Conservation (phyloP, 169 alveolate genomes). For the Cryptosporidium parvum region DNA sequence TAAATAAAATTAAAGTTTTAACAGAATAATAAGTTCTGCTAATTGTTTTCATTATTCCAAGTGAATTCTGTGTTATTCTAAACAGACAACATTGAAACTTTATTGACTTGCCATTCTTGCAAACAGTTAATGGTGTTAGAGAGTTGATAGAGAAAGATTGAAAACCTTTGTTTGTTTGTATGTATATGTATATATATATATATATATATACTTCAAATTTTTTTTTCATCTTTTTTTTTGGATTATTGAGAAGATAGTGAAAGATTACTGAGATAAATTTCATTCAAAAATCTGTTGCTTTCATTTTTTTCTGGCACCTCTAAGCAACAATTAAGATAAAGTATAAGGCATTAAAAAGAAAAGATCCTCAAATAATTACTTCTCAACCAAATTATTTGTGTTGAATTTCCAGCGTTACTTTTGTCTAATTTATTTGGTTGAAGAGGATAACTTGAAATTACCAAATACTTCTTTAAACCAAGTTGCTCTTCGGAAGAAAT, state of each 20-base stretch:
- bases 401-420: background rate
- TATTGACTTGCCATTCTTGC: background rate
- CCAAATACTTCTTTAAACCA: background rate
- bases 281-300: background rate
- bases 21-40: background rate
- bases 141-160: slow-evolving; percentile 5
- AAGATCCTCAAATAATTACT: background rate
- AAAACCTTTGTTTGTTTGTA: background rate
- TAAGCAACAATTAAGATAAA: no score
- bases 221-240: no score
- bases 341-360: background rate
- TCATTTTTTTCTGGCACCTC: background rate
- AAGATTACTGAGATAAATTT: background rate
- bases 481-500: background rate
- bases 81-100: background rate
- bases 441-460: no score
- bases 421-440: background rate
- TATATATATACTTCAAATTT: no score
- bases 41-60: background rate
- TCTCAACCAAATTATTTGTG: background rate
- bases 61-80: background rate
- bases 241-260: background rate
- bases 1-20: background rate
- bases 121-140: background rate
- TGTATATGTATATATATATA: no score